A percentile compares a stretch with the other conserved stretches of the same genome.
Conservation (phyloP, 495 filamentous ascomycete genomes). For the Hypoxylon subgilvum region DNA sequence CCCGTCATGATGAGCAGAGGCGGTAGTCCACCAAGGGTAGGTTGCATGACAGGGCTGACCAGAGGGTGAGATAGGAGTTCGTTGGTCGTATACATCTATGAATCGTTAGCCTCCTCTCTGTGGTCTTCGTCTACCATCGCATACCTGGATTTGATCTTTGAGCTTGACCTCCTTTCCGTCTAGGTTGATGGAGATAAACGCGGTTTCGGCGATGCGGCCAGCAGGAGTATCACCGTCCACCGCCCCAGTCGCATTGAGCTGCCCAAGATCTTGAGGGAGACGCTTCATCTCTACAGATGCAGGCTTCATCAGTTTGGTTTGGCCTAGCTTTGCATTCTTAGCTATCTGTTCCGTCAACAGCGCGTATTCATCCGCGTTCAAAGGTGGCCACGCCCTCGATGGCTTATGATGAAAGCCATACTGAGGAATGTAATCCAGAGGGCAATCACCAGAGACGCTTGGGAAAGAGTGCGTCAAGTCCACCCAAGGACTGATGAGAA, state of each 20-base stretch:
- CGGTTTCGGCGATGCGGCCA: conserved; percentile 46
- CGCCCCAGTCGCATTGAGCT: conserved; percentile 12
- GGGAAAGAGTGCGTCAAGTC: conserved; percentile 95
- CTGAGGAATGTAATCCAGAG: conserved; percentile 83
- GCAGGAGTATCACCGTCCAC: conserved; percentile 7
- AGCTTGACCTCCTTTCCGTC: conserved; percentile 73
- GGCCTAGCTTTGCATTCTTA: conserved; percentile 29
- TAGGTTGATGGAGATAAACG: conserved; percentile 65
- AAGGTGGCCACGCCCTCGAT: conserved; percentile 87
- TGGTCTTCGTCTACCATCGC: not conserved
- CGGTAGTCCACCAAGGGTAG: conserved; percentile 85
- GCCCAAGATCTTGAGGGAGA: conserved; percentile 26
- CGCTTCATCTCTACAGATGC: conserved; percentile 25
- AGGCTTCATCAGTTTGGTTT: conserved; percentile 22
- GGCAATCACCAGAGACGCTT: conserved; percentile 74
- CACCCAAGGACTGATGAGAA: conserved; percentile 91
- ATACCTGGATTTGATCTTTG: conserved; percentile 86
- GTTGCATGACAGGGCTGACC: conserved; percentile 85
- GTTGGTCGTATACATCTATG: conserved; percentile 85
- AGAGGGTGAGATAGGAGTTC: conserved; percentile 83
- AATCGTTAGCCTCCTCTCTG: conserved; percentile 18
- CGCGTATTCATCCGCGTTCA: conserved; percentile 70
- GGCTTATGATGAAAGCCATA: conserved; percentile 87
- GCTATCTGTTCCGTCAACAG: conserved; percentile 47
- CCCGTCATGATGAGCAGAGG: conserved; percentile 85